These are phyloP conservation scores for Mycosphaerelloides madeirae DNA, from an alignment of 2,329 filamentous ascomycete genomes.

Conservation along the genomic window DNA sequence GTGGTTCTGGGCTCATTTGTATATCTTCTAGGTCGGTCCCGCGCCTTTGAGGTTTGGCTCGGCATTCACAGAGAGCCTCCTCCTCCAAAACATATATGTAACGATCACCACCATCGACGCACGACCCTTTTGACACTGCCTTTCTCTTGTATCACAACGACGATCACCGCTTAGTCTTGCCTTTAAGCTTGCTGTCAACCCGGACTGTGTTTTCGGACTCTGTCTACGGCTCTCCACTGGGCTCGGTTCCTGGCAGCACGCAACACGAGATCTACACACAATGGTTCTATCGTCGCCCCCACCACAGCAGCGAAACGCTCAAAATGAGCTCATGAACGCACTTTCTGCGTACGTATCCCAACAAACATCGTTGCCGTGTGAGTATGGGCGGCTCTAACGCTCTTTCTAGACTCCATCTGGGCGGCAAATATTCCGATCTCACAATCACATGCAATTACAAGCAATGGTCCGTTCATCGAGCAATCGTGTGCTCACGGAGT, in stretches of 20 bases:
- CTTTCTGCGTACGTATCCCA: slow-evolving; percentile 47
- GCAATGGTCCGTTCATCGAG: slow-evolving; percentile 46
- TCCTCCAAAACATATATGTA: no score
- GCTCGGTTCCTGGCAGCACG: background rate
- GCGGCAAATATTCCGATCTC: slow-evolving; percentile 45
- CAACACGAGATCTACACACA: slow-evolving; percentile 1
- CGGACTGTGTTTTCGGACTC: slow-evolving; percentile 2
- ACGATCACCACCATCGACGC: background rate
- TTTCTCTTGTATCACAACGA: no score
- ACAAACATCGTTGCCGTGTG: no score
- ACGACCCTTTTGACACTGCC: background rate
- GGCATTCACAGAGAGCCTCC: no score
- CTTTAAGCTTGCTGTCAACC: slow-evolving; percentile 3
- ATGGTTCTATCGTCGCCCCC: slow-evolving; percentile 19
- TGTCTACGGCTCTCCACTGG: slow-evolving; percentile 3
- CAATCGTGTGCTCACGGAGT: slow-evolving; percentile 46
- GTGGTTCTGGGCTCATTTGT: background rate
- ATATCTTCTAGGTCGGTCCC: no score
- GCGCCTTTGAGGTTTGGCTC: no score
- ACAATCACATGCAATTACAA: slow-evolving; percentile 43
- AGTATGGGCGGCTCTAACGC: slow-evolving; percentile 23
- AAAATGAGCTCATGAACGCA: slow-evolving; percentile 43
- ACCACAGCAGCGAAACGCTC: slow-evolving; percentile 36
- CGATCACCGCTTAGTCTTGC: slow-evolving; percentile 1
- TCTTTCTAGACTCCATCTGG: slow-evolving; percentile 30